Conservation (phyloP, 495 filamentous ascomycete species). For the Penicillium tannophilum region DNA sequence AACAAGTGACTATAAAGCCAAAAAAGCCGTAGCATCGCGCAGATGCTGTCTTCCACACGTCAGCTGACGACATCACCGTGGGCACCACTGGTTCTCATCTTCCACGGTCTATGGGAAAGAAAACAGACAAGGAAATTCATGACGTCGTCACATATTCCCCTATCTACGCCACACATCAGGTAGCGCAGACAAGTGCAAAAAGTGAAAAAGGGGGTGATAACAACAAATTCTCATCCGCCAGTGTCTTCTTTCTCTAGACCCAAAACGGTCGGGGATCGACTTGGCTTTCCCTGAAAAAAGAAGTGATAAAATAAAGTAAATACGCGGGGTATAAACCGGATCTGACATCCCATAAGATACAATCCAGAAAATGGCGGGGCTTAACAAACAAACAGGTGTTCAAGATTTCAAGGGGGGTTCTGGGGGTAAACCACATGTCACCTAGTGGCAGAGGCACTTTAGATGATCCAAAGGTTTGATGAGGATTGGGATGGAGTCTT, state of each 20-base stretch:
- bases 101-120: conserved; percentile 18
- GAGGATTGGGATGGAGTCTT: background rate
- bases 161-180: conserved; percentile 30
- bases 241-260: conserved; percentile 16
- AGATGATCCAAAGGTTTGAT: background rate
- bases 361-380: conserved; percentile 25
- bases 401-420: conserved; percentile 8
- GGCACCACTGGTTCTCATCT: conserved; percentile 1
- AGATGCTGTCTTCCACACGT: background rate
- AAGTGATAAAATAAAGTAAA: conserved; percentile 14
- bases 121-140: conserved; percentile 42
- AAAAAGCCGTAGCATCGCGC: background rate
- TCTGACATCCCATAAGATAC: conserved; percentile 35
- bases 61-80: background rate
- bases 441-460: background rate
- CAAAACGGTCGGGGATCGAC: background rate
- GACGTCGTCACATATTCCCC: conserved; percentile 41
- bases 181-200: conserved; percentile 18
- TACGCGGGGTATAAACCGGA: conserved; percentile 40
- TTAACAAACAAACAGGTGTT: background rate
- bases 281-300: conserved; percentile 31
- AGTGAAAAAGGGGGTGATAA: conserved; percentile 14
- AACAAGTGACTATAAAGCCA: conserved; percentile 5
- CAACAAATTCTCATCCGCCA: background rate
- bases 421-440: background rate